Conservation (phyloP, 345 rosid species). For the Populus euphratica region DNA sequence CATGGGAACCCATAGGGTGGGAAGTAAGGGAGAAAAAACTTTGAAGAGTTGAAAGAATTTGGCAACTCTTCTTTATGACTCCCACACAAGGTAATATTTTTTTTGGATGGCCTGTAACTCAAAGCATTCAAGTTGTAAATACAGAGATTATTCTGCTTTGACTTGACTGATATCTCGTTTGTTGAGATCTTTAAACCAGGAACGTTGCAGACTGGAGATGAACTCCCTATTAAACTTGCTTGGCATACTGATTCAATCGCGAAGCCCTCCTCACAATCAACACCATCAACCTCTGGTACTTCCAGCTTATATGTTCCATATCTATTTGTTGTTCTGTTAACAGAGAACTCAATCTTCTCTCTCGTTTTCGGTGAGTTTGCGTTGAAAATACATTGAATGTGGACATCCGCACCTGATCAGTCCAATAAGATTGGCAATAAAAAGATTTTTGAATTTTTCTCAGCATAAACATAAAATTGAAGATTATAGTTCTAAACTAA, state of each 20-base stretch:
- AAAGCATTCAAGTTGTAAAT: slow-evolving; percentile 77
- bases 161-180: slow-evolving; percentile 64
- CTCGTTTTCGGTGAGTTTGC: slow-evolving; percentile 59
- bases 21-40: slow-evolving; percentile 52
- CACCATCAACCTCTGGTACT: slow-evolving; percentile 71
- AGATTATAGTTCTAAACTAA: neutral
- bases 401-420: slow-evolving; percentile 63
- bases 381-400: slow-evolving; percentile 65
- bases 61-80: slow-evolving; percentile 22
- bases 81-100: slow-evolving; percentile 52
- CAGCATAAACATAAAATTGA: neutral
- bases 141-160: slow-evolving; percentile 72
- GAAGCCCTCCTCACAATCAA: slow-evolving; percentile 68
- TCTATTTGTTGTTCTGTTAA: slow-evolving; percentile 64
- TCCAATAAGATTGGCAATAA: neutral
- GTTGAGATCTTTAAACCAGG: slow-evolving; percentile 53
- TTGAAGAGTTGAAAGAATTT: slow-evolving; percentile 43
- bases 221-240: slow-evolving; percentile 46
- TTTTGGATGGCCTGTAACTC: slow-evolving; percentile 57
- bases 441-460: neutral
- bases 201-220: slow-evolving; percentile 43
- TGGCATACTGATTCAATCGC: slow-evolving; percentile 54
- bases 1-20: slow-evolving; percentile 57
- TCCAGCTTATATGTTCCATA: slow-evolving; percentile 69
- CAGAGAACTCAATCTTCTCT: slow-evolving; percentile 66